Evolutionary conservation across 2,329 filamentous ascomycete genomes (phyloP).

Genomic region (Chalaropsis ovoidea): DNA sequence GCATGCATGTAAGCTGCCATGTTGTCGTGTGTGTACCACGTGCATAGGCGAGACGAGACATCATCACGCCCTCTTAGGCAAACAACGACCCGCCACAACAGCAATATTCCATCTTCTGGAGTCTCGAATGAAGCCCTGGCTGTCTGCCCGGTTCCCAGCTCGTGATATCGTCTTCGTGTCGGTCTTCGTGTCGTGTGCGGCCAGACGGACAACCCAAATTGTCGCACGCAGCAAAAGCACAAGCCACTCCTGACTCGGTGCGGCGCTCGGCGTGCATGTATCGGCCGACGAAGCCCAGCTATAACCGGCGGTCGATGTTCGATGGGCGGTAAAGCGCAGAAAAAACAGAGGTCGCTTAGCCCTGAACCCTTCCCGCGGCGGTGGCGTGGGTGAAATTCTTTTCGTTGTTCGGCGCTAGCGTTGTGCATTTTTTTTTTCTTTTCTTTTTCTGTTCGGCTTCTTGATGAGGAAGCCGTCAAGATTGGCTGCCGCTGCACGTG

Average conservation of each 20-base stretch:
- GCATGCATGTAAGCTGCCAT: not conserved
- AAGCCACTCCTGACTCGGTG: not conserved
- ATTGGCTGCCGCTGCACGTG: not conserved
- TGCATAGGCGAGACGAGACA: not conserved
- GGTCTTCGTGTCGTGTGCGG: not conserved
- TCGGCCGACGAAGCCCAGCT: conserved; percentile 22
- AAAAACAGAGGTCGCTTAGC: conserved; percentile 1
- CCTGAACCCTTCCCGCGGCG: not conserved
- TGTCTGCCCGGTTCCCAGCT: not conserved
- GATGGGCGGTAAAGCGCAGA: not conserved
- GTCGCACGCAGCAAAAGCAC: not conserved
- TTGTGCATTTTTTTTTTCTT: not conserved
- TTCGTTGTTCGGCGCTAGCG: not conserved
- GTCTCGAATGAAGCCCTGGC: not conserved
- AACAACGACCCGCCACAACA: not conserved
- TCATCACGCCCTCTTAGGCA: not conserved
- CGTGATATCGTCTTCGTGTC: not conserved
- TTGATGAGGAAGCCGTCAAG: not conserved
- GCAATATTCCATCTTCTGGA: not conserved
- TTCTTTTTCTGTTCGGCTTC: not conserved
- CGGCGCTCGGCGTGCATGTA: not conserved
- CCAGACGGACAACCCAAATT: not conserved
- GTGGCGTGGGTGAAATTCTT: not conserved
- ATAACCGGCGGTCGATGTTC: conserved; percentile 21
- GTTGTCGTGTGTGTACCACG: not conserved